A percentile compares a stretch with the other conserved stretches of the same genome.
Conservation (phyloP, 2,329 filamentous ascomycete genomes). For the Curvularia sp. region DNA sequence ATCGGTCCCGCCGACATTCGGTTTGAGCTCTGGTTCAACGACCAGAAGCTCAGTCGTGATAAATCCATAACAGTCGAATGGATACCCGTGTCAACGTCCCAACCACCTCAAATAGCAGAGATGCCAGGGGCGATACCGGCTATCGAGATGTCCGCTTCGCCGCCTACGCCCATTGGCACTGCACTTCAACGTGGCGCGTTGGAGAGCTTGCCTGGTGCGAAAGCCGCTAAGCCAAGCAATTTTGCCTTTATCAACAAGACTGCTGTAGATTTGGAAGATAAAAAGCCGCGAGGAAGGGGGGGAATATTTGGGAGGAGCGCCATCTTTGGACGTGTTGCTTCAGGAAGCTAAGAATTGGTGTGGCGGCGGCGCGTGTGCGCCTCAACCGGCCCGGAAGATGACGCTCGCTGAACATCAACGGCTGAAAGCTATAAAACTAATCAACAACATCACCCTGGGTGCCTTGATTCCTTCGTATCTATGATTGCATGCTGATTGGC, state of each 20-base stretch:
- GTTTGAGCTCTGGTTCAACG: constrained; percentile 52
- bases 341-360: not conserved
- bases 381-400: not conserved
- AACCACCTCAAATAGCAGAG: constrained; percentile 17
- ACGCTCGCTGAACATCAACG: not conserved
- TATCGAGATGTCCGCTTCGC: constrained; percentile 28
- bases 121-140: constrained; percentile 23
- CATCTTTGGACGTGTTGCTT: constrained; percentile 9
- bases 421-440: constrained; percentile 3
- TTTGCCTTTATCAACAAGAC: constrained; percentile 8
- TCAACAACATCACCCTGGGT: constrained; percentile 2
- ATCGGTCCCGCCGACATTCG: constrained; percentile 51
- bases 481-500: constrained; percentile 3
- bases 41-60: constrained; percentile 45
- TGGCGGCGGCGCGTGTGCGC: constrained; percentile 1
- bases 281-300: constrained; percentile 16
- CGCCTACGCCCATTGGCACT: constrained; percentile 20
- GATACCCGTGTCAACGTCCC: constrained; percentile 28
- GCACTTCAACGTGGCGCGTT: constrained; percentile 6
- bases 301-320: constrained; percentile 23
- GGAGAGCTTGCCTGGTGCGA: constrained; percentile 1
- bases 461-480: not conserved
- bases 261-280: constrained; percentile 13
- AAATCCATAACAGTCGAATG: constrained; percentile 49
- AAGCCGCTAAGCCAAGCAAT: constrained; percentile 6